These are phyloP conservation scores for Acacia acuminata DNA, from an alignment of 306 rosid genomes.

Conservation along the genomic window DNA sequence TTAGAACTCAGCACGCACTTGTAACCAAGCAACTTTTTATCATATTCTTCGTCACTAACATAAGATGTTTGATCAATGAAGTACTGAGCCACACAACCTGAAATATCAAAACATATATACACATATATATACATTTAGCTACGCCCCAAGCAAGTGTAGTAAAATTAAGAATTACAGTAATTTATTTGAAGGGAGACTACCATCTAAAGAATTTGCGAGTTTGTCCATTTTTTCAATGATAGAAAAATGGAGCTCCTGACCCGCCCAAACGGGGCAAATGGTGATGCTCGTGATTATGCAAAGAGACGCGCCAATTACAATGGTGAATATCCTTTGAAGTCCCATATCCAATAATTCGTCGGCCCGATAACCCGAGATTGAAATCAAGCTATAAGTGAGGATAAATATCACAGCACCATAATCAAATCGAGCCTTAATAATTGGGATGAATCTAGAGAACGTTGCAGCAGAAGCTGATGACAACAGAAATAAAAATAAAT, in stretches of 20 bases:
- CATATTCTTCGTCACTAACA: slow-evolving; percentile 35
- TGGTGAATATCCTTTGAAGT: slow-evolving; percentile 58
- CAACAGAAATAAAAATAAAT: neutral
- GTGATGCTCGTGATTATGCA: slow-evolving; percentile 56
- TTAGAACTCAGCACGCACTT: slow-evolving; percentile 69
- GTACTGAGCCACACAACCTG: slow-evolving; percentile 62
- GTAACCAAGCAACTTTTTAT: slow-evolving; percentile 52
- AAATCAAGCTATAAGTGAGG: slow-evolving; percentile 81
- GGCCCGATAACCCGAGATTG: slow-evolving; percentile 69
- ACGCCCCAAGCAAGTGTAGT: neutral
- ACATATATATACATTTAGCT: neutral
- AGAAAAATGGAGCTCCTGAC: slow-evolving; percentile 63
- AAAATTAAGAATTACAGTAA: too few species aligned
- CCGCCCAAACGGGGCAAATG: slow-evolving; percentile 90
- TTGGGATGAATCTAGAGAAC: slow-evolving; percentile 84
- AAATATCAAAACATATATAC: neutral
- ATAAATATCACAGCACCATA: slow-evolving; percentile 80
- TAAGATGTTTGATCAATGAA: slow-evolving; percentile 30
- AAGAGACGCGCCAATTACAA: slow-evolving; percentile 64
- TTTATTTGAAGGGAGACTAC: slow-evolving; percentile 18
- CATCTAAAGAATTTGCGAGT: slow-evolving; percentile 64
- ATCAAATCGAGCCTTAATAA: slow-evolving; percentile 74
- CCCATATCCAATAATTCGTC: slow-evolving; percentile 53
- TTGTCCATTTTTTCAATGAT: slow-evolving; percentile 68
- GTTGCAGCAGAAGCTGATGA: slow-evolving; percentile 88